Evolutionary conservation across 306 rosid species (phyloP).

Genomic region (Vigna angularis): DNA sequence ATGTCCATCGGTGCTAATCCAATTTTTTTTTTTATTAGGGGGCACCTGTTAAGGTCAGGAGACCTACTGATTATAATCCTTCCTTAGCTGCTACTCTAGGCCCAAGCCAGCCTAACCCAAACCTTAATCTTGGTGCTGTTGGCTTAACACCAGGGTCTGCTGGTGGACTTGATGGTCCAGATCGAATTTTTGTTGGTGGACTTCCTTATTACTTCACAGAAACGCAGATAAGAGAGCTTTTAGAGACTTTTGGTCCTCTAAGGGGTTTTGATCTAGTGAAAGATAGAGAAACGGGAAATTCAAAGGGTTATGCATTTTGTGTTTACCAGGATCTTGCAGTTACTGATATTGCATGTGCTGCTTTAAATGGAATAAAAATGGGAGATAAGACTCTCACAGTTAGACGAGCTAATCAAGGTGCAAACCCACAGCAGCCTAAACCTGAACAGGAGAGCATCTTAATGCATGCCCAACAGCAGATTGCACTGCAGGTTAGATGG

Average conservation of each 20-base stretch:
- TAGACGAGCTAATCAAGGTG: slow-evolving; percentile 97
- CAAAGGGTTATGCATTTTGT: slow-evolving; percentile 98
- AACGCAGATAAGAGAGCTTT: slow-evolving; percentile 91
- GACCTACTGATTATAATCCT: slow-evolving; percentile 98
- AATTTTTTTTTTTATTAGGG: slow-evolving; percentile 59
- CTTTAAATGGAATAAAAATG: slow-evolving; percentile 98
- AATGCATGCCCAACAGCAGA: slow-evolving; percentile 97
- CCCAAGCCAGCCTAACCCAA: slow-evolving; percentile 97
- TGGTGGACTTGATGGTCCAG: slow-evolving; percentile 99
- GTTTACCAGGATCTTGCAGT: slow-evolving; percentile 99
- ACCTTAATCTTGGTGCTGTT: slow-evolving; percentile 85
- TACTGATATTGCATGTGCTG: slow-evolving; percentile 99
- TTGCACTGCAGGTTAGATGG: slow-evolving; percentile 84
- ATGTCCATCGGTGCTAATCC: slow-evolving; percentile 7
- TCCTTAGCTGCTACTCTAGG: slow-evolving; percentile 98
- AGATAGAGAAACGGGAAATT: slow-evolving; percentile 98
- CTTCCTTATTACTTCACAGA: slow-evolving; percentile 97
- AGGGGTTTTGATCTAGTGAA: slow-evolving; percentile 97
- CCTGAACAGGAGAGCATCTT: slow-evolving; percentile 94
- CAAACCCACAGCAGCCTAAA: slow-evolving; percentile 80
- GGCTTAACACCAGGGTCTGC: slow-evolving; percentile 99
- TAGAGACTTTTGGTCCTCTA: slow-evolving; percentile 97
- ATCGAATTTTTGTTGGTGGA: slow-evolving; percentile 98
- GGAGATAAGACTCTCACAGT: slow-evolving; percentile 98
- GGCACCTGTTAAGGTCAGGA: slow-evolving; percentile 98